A percentile compares a stretch with the other conserved stretches of the same genome.
These are phyloP conservation scores for Ensete ventricosum DNA, from an alignment of 176 grass and related monocot genomes.

Conservation along the genomic window DNA sequence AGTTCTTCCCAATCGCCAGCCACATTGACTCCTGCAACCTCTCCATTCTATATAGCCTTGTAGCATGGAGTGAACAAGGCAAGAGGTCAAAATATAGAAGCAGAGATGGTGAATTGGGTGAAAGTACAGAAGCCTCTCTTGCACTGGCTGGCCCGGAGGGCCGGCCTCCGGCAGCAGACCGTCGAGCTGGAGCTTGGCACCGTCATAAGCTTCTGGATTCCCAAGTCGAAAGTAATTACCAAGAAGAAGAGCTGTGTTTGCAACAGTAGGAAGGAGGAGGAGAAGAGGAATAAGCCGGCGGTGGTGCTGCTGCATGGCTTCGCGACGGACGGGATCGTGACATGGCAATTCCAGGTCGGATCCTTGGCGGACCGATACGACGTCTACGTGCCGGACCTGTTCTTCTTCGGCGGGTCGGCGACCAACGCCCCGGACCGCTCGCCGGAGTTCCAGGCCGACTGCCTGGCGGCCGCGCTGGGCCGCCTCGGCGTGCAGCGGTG, in stretches of 20 bases:
- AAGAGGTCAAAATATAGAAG: neutral
- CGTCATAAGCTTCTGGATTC: constrained; percentile 70
- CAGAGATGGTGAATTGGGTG: constrained; percentile 77
- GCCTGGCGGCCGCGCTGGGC: constrained; percentile 37
- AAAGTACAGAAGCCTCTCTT: constrained; percentile 73
- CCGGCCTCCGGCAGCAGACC: constrained; percentile 55
- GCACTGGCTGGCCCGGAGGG: constrained; percentile 47
- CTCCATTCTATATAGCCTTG: too few relatives aligned
- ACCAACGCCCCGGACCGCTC: constrained; percentile 48
- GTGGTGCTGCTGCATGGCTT: constrained; percentile 91
- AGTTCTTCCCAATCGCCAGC: too few relatives aligned
- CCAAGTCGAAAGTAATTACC: constrained; percentile 43
- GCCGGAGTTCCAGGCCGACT: constrained; percentile 61
- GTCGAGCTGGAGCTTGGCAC: constrained; percentile 81
- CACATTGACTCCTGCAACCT: too few relatives aligned
- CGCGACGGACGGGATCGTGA: constrained; percentile 74
- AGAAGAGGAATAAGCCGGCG: constrained; percentile 30
- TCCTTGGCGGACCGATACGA: constrained; percentile 51
- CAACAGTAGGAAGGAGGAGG: neutral
- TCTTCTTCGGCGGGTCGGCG: constrained; percentile 75
- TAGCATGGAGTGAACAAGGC: neutral
- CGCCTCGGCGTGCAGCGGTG: constrained; percentile 51
- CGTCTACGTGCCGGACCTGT: constrained; percentile 92
- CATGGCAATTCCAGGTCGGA: constrained; percentile 84
- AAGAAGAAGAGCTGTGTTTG: neutral